phyloP scores from a whole-genome alignment of 257 asterid genomes.

The Penstemon eatonii region DNA sequence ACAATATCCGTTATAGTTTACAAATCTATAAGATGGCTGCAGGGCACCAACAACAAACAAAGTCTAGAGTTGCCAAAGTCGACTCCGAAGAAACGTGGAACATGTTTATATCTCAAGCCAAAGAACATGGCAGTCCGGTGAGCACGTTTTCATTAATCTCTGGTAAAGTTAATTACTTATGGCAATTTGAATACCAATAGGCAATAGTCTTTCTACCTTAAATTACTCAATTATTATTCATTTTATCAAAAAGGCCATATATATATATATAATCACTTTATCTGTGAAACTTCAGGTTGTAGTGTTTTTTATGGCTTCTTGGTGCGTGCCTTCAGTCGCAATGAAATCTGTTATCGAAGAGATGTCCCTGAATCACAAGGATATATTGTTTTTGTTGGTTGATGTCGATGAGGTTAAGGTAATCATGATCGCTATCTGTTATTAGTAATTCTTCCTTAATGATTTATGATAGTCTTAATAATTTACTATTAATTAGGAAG shows the following conservation, averaged over 20 bases:
- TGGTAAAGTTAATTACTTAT: background rate
- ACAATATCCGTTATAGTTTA: background rate
- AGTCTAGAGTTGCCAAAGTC: slow-evolving; percentile 38
- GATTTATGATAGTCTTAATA: no score
- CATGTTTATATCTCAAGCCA: slow-evolving; percentile 41
- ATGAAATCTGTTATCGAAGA: slow-evolving; percentile 29
- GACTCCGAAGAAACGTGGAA: slow-evolving; percentile 50
- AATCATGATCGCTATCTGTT: background rate
- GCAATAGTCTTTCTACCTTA: no score
- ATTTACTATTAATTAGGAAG: slow-evolving; percentile 27
- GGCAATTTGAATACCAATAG: no score
- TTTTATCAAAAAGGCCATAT: no score
- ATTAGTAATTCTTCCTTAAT: background rate
- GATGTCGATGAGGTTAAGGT: slow-evolving; percentile 43
- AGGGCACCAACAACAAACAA: slow-evolving; percentile 22
- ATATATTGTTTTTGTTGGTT: slow-evolving; percentile 28
- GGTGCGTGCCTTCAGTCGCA: slow-evolving; percentile 39
- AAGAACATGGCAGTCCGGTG: slow-evolving; percentile 41
- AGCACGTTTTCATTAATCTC: slow-evolving; percentile 20
- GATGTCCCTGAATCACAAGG: slow-evolving; percentile 21
- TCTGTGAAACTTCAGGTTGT: slow-evolving; percentile 28
- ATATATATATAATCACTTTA: background rate
- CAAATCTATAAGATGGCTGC: slow-evolving; percentile 31
- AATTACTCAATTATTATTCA: no score
- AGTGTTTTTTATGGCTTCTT: slow-evolving; percentile 33